phyloP scores from a whole-genome alignment of 139 green algal genomes.

The Chlamydomonas eustigma region DNA sequence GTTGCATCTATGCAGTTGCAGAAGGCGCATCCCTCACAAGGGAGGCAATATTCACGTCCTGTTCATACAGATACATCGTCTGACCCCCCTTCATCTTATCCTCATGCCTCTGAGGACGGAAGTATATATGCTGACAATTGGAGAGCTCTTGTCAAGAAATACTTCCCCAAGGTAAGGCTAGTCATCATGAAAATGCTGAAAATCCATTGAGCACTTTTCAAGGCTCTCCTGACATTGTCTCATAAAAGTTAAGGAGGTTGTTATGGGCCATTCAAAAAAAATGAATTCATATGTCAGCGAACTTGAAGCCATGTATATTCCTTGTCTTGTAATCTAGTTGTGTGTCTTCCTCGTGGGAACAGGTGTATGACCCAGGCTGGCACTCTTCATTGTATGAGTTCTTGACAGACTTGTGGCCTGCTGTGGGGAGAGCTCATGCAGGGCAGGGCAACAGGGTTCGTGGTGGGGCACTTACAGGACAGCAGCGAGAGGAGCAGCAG shows the following conservation, averaged over 20 bases:
- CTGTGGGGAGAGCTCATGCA: constrained; percentile 16
- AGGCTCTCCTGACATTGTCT: too few relatives aligned
- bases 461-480: background rate
- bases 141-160: background rate
- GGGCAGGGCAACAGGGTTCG: background rate
- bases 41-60: background rate
- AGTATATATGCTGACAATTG: too few relatives aligned
- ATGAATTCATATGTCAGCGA: too few relatives aligned
- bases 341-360: too few relatives aligned
- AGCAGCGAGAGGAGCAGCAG: background rate
- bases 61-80: background rate
- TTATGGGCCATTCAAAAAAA: too few relatives aligned
- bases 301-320: too few relatives aligned
- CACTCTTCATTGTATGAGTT: constrained; percentile 29
- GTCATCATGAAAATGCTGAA: too few relatives aligned
- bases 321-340: too few relatives aligned
- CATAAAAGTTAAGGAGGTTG: too few relatives aligned
- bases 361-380: constrained; percentile 32
- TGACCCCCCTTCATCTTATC: background rate
- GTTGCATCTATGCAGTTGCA: background rate
- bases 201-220: too few relatives aligned
- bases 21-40: background rate
- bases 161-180: background rate
- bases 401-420: constrained; percentile 27
- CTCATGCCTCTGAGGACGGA: too few relatives aligned